Conservation (phyloP, 352 stramenopile species). For the Pythium dissotocum region DNA sequence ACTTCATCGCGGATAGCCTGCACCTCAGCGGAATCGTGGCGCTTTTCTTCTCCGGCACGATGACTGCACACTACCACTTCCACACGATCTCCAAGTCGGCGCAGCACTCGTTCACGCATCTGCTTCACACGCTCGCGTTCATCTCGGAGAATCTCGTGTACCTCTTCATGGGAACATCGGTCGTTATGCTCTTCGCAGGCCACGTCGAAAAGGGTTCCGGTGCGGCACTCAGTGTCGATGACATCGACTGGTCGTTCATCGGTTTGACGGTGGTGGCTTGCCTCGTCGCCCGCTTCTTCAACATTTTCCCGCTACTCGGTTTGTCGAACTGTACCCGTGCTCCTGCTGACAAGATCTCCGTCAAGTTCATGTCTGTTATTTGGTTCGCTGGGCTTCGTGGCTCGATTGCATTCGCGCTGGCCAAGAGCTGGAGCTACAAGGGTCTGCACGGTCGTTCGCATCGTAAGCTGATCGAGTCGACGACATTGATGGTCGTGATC, state of each 20-base stretch:
- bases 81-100: conserved; percentile 81
- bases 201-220: conserved; percentile 60
- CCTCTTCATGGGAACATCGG: conserved; percentile 86
- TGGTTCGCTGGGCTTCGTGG: conserved; percentile 93
- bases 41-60: conserved; percentile 92
- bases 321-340: conserved; percentile 73
- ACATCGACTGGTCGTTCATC: conserved; percentile 85
- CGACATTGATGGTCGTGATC: conserved; percentile 85
- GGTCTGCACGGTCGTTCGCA: conserved; percentile 66
- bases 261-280: conserved; percentile 71
- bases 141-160: conserved; percentile 85
- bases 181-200: conserved; percentile 82
- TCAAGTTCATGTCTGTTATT: conserved; percentile 83
- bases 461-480: conserved; percentile 82
- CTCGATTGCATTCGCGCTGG: conserved; percentile 92
- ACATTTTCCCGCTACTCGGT: conserved; percentile 75
- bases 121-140: conserved; percentile 82
- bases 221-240: conserved; percentile 61
- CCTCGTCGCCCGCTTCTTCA: conserved; percentile 69
- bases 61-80: conserved; percentile 89
- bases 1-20: conserved; percentile 78
- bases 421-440: conserved; percentile 85
- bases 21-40: conserved; percentile 92
- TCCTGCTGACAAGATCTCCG: conserved; percentile 52
- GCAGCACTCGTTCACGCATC: conserved; percentile 82